Base-by-base conservation (phyloP, 176 grass and related monocot species). In the Microstegium vimineum region DNA sequence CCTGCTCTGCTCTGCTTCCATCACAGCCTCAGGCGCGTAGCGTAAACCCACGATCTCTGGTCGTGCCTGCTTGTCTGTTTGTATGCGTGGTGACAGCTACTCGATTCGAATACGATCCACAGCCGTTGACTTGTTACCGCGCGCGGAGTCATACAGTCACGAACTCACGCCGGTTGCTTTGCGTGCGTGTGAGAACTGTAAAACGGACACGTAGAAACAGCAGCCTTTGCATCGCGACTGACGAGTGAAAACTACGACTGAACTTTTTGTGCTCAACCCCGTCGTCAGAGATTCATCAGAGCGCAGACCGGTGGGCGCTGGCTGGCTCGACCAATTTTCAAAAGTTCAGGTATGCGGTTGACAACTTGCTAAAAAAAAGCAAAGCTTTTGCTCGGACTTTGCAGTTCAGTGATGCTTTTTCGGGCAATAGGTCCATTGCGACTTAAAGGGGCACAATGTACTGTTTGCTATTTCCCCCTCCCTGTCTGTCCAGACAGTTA, bases 321-420 rank as follows among this genome's bases (percentile, higher is more conserved):
- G 65, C 41, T 38, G 49, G 52, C 74, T 35, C 63, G 37, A 41
- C 12, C 51, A 15, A 32, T 70, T 69, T 17, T 30, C 12, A 34
- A 40, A 80, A 42, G 26, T 81, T 75, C 81, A 61, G 76, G 77
- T 85, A 62, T 64, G 62, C 72, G 83, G 83, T 77, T 51, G 37
- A 36, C 67, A 77, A 46, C 37, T 76, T 66, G 51, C 36, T 69
- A n/a, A n/a, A 65, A 65, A 78, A 79, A 61, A 61, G 36, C 26
- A 26, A 67, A 37, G 43, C 22, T 66, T 79, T 73, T 67, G 32
- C 56, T 51, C 64, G 0, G 2, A 12, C 37, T 74, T 47, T 57
- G 69, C 69, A 69, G 81, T 80, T 89, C 28, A 45, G 37, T 27
- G n/a, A 26, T 60, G 56, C 26, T 30, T 15, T 13, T 17, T 23